A percentile compares a stretch with the other conserved stretches of the same genome.
phyloP scores from a whole-genome alignment of 805 yeast species.

The Yarrowia keelungensis region DNA sequence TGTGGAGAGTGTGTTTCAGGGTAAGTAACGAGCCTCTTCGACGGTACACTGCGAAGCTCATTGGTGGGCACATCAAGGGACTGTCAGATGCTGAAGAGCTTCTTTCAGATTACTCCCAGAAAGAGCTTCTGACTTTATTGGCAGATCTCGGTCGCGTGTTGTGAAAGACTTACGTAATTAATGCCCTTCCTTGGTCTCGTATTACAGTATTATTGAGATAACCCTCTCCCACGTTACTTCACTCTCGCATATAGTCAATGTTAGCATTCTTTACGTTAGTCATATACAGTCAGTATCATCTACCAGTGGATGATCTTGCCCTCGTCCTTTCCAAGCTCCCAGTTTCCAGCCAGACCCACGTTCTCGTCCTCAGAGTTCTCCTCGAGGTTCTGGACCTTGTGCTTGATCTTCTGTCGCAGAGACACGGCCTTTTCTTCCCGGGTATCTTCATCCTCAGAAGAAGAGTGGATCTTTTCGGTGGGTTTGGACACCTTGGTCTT shows the following conservation, averaged over 20 bases:
- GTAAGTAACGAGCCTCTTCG: no score
- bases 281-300: neutral
- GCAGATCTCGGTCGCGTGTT: no score
- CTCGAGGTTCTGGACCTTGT: slow-evolving; percentile 31
- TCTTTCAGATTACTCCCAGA: no score
- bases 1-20: neutral
- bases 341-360: slow-evolving; percentile 34
- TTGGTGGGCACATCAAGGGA: no score
- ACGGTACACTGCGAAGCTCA: no score
- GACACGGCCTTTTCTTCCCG: slow-evolving; percentile 23
- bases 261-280: slow-evolving; percentile 37
- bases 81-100: no score
- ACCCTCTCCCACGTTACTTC: no score
- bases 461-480: slow-evolving; percentile 26
- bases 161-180: no score
- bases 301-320: slow-evolving; percentile 35
- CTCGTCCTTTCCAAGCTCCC: slow-evolving; percentile 37
- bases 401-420: slow-evolving; percentile 29
- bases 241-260: neutral
- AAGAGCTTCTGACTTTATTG: no score
- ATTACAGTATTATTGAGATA: no score
- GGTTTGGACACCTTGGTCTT: neutral
- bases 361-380: slow-evolving; percentile 29
- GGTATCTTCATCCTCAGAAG: slow-evolving; percentile 15
- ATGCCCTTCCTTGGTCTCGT: no score